Base-by-base conservation (phyloP, 495 filamentous ascomycete genomes). In the Trypethelium eluteriae region DNA sequence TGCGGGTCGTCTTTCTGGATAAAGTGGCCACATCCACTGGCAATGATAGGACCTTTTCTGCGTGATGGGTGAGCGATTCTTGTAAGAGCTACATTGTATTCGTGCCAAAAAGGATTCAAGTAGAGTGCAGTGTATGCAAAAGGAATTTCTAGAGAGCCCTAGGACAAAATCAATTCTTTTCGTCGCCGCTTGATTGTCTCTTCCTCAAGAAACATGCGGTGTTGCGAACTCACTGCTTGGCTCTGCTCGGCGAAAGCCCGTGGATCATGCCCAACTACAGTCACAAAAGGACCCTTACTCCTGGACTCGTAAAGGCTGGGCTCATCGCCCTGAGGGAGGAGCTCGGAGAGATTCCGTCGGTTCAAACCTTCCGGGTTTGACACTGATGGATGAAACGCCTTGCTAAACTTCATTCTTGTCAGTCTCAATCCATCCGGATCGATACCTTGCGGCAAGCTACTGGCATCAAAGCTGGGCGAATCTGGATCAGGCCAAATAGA, bases 401-500 rank as follows among this genome's bases (percentile, higher is more conserved):
- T 46, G 11, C 67, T 62, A 46, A 80, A 79, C 44, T 71, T 77
- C 1, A 49, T 71, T 39, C 85, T 75, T 16, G 81, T 75, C 36
- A 76, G 76, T 2, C 76, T 76, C 50, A 88, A 71, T 11, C 78
- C 75, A 6, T 81, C 79, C 35, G 77, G 69, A 1, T 79, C 77
- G 16, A 84, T 74, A 46, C 76, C 82, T 0, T 71, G 59, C 0
- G 81, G 81, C 0, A 87, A 72, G 0, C 66, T 62, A 0, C 63
- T 57, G 0, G 74, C 70, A 63, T 84, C 76, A 68, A 87, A 88
- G 6, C 39, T 74, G 6, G 76, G 68, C 0, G 73, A 74, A 68
- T 85, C 82, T 2, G 86, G 86, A 68, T 89, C 81, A 0, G 85
- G 86, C 71, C 83, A 86, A 12, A 86, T 67, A 6, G 82, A 83